Evolutionary conservation across 305 asterid species (phyloP).

Genomic region (Coffea humblotiana): DNA sequence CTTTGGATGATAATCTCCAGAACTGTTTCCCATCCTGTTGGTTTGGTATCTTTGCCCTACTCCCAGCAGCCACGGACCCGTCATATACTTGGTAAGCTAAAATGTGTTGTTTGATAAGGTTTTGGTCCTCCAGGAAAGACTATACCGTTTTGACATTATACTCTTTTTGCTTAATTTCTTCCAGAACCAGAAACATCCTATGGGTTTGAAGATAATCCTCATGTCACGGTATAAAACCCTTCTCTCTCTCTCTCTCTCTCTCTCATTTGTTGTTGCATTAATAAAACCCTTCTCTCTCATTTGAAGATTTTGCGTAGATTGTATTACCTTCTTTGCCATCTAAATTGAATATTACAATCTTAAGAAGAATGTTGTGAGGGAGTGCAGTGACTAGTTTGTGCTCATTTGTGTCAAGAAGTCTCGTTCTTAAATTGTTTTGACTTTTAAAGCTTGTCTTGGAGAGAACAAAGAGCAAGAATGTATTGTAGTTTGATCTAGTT

Average conservation of each 20-base stretch:
- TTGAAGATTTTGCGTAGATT: neutral
- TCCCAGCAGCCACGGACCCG: constrained; percentile 10
- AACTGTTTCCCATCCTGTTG: constrained; percentile 7
- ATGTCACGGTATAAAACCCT: constrained; percentile 1
- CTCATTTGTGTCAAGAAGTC: neutral
- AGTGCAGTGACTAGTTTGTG: constrained; percentile 1
- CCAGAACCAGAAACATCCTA: constrained; percentile 21
- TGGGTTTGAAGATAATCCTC: constrained; percentile 12
- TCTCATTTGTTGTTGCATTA: neutral
- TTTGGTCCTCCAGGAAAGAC: neutral
- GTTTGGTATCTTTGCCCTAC: constrained; percentile 3
- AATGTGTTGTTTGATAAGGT: neutral
- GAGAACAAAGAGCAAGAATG: neutral
- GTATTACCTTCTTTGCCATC: neutral
- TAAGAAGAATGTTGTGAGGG: neutral
- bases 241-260: neutral
- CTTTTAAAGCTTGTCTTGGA: neutral
- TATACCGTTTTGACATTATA: neutral
- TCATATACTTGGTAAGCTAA: constrained; percentile 21
- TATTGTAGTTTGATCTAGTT: neutral
- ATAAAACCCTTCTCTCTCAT: too few species aligned
- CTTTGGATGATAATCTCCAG: neutral
- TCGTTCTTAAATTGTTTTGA: neutral
- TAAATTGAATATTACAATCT: constrained; percentile 4
- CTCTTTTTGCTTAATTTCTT: constrained; percentile 4